These are phyloP conservation scores for Kwoniella mangroviensis DNA, from an alignment of 768 basidiomycete species.

Conservation along the genomic window DNA sequence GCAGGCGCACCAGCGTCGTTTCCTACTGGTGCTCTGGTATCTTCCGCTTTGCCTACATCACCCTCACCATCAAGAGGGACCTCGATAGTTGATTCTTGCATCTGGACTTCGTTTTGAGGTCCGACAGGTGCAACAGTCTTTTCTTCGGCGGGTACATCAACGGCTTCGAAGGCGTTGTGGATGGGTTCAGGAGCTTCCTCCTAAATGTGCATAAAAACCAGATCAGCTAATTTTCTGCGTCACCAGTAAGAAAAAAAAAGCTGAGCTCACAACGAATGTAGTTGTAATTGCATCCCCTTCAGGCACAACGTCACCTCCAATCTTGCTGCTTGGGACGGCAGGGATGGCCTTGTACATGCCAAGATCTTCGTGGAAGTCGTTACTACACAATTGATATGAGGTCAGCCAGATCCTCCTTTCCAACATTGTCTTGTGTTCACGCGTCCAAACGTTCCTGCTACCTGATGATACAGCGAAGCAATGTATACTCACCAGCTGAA, in stretches of 20 bases:
- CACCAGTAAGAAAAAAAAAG: neutral
- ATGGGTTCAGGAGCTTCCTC: slow-evolving; percentile 55
- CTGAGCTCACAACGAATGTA: slow-evolving; percentile 37
- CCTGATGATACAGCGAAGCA: no score
- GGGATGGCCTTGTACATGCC: slow-evolving; percentile 40
- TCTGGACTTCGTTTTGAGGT: slow-evolving; percentile 49
- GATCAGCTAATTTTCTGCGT: slow-evolving; percentile 1
- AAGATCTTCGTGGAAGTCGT: slow-evolving; percentile 55
- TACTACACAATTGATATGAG: slow-evolving; percentile 17
- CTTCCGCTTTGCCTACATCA: slow-evolving; percentile 32
- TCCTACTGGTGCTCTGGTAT: slow-evolving; percentile 54
- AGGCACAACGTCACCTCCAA: slow-evolving; percentile 26
- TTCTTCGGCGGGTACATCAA: slow-evolving; percentile 43
- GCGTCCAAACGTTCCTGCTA: no score
- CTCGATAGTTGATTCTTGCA: slow-evolving; percentile 44
- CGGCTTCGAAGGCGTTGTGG: slow-evolving; percentile 49
- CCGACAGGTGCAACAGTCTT: slow-evolving; percentile 51
- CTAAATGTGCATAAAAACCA: slow-evolving; percentile 12
- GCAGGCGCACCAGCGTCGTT: slow-evolving; percentile 55
- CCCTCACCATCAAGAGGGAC: slow-evolving; percentile 7
- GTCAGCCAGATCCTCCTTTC: neutral
- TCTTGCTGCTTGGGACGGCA: slow-evolving; percentile 27
- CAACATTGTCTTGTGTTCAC: no score
- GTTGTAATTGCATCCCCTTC: slow-evolving; percentile 37
- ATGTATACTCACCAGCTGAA: slow-evolving; percentile 72